Evolutionary conservation across 805 yeast genomes (phyloP), one percentile per base, ranked within the genome.

Genomic region (Nakazawaea wickerhamii): DNA sequence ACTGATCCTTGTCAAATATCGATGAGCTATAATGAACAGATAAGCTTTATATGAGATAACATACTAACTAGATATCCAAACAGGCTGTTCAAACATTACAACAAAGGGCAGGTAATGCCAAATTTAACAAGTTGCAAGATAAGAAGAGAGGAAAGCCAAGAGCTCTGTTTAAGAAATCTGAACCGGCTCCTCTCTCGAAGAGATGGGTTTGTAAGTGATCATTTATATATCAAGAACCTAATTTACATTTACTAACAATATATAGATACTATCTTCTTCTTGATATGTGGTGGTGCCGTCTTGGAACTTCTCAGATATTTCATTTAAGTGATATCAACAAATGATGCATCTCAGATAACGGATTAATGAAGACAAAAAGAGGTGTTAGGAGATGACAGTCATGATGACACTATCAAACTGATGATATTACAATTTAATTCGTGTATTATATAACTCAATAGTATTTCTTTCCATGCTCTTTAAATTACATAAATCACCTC

Each of bases 71-170:
- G 18, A 34, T 14, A 23, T 34, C 17, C 26, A 34, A 21, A 21
- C 38, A 63, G 90, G 86, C 85, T 48, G 55, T 70, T 25, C 96
- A 89, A 71, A 84, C 96, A 19, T 90, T 93, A 45, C 80, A 75
- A 55, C 96, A 90, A 67, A 82, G 90, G 65, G 70, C 76, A 42
- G 96, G 95, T n/a, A 90, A 90, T 63, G 76, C 75, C 55, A 85
- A 81, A 60, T 91, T 80, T 61, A 87, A 84, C 54, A 84, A 81
- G 63, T 73, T 70, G 53, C 79, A 81, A 50, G 84, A 79, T 55
- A 72, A 73, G 50, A 81, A 81, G 59, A 81, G 76, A 68, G 96
- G 96, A 43, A 82, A 82, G 66, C 77, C 82, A 37, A 79, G 75
- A 53, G 14, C 46, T 4, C 59, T 65, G 11, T 61, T 52, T 33